Conservation (phyloP, 768 basidiomycete genomes). For the Termitomyces sp. region DNA sequence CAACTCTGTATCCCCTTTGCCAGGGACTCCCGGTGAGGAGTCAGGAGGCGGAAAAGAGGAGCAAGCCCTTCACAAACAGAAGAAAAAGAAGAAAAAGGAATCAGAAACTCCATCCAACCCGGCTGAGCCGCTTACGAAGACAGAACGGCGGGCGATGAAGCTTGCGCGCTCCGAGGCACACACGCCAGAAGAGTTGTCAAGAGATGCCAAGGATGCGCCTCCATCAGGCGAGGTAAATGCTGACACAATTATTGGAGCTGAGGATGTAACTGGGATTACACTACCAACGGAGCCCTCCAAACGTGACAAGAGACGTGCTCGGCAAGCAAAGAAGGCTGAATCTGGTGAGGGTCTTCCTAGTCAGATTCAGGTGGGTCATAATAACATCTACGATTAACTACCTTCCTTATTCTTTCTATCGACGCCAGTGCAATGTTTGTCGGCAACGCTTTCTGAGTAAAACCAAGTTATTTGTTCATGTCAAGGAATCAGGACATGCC, state of each 20-base stretch:
- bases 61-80: slow-evolving; percentile 5
- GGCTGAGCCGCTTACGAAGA: slow-evolving; percentile 12
- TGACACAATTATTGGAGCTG: slow-evolving; percentile 5
- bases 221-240: neutral
- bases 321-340: slow-evolving; percentile 70
- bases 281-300: slow-evolving; percentile 46
- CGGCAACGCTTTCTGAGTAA: slow-evolving; percentile 57
- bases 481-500: slow-evolving; percentile 71
- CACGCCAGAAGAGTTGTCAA: neutral
- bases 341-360: slow-evolving; percentile 26
- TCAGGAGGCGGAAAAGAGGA: slow-evolving; percentile 7
- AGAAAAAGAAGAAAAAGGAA: slow-evolving; percentile 10
- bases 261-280: slow-evolving; percentile 1
- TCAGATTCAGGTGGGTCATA: slow-evolving; percentile 6
- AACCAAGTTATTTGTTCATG: slow-evolving; percentile 73
- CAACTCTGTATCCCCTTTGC: neutral
- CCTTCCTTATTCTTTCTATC: slow-evolving; percentile 11
- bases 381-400: neutral
- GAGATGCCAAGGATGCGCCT: neutral
- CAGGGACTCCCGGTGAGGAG: neutral
- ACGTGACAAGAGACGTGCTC: slow-evolving; percentile 74
- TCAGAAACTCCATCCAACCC: neutral
- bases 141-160: slow-evolving; percentile 14
- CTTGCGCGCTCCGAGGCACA: slow-evolving; percentile 3
- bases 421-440: slow-evolving; percentile 68